Percentiles rank a stretch among this genome's conserved stretches.
Conservation (phyloP, 768 basidiomycete species). For the Cantharellus anzutake region DNA sequence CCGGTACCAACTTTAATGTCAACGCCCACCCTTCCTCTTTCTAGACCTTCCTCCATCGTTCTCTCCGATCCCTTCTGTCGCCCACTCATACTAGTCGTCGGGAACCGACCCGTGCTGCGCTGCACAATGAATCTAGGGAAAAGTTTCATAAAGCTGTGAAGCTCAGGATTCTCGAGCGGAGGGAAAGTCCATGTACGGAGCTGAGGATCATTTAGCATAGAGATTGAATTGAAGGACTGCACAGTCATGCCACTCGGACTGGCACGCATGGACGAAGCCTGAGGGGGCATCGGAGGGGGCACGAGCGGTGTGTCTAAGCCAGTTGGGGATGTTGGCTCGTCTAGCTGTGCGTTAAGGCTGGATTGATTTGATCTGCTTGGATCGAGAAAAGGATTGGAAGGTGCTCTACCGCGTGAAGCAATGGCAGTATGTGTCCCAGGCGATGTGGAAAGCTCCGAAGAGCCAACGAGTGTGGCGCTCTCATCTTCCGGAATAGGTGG, state of each 20-base stretch:
- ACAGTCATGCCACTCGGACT: too few species aligned
- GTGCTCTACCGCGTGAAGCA: background rate
- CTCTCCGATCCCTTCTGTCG: background rate
- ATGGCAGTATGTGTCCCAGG: background rate
- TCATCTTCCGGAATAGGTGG: too few species aligned
- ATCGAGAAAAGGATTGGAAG: background rate
- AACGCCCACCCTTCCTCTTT: background rate
- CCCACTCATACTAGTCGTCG: conserved; percentile 21
- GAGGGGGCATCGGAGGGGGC: too few species aligned
- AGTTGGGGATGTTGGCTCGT: background rate
- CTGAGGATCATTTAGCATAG: conserved; percentile 14
- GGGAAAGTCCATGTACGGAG: conserved; percentile 70
- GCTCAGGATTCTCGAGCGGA: conserved; percentile 50
- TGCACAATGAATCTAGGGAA: conserved; percentile 66
- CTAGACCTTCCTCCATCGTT: conserved; percentile 5
- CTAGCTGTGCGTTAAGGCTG: background rate
- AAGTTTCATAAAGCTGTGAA: conserved; percentile 39
- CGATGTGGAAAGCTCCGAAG: background rate
- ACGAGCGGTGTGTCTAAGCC: too few species aligned
- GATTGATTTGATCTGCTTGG: background rate
- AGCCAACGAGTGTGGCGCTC: too few species aligned
- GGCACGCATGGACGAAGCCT: too few species aligned
- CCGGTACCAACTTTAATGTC: conserved; percentile 5
- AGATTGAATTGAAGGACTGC: background rate
- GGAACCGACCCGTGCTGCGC: conserved; percentile 55